These are phyloP conservation scores for Craspedostauros australis DNA, from an alignment of 108 stramenopile genomes.

Conservation along the genomic window DNA sequence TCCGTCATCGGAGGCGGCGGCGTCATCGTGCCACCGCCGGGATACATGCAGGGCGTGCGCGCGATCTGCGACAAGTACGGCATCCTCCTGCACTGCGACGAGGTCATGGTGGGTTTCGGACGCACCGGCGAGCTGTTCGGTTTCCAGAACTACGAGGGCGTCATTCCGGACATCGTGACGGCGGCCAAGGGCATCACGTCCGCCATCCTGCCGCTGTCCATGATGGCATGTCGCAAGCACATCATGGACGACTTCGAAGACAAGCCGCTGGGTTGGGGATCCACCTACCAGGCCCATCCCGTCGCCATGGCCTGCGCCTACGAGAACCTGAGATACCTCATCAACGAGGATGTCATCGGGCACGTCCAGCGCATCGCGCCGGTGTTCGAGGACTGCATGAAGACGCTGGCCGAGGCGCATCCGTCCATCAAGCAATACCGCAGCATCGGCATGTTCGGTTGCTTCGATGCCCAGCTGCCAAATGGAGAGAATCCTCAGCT, in stretches of 20 bases:
- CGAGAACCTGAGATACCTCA: constrained; percentile 35
- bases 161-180: constrained; percentile 52
- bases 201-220: constrained; percentile 21
- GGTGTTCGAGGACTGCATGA: constrained; percentile 22
- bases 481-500: constrained; percentile 35
- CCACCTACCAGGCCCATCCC: constrained; percentile 38
- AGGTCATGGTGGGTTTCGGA: constrained; percentile 55
- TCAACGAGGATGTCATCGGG: constrained; percentile 29
- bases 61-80: constrained; percentile 51
- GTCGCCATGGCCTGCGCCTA: constrained; percentile 47
- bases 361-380: constrained; percentile 35
- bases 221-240: constrained; percentile 27
- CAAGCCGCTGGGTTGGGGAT: constrained; percentile 41
- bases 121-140: constrained; percentile 45
- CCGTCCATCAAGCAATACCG: constrained; percentile 40
- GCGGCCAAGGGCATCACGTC: constrained; percentile 45
- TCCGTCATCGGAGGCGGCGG: constrained; percentile 38
- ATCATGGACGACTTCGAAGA: constrained; percentile 49
- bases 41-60: constrained; percentile 53
- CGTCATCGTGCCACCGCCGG: constrained; percentile 25
- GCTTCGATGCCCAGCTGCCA: constrained; percentile 30
- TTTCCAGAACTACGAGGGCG: constrained; percentile 45
- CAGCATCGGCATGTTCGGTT: constrained; percentile 36
- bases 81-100: constrained; percentile 45
- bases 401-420: constrained; percentile 23